Evolutionary conservation across 2,329 filamentous ascomycete species (phyloP).

Genomic region (Mollisiaceae sp.): DNA sequence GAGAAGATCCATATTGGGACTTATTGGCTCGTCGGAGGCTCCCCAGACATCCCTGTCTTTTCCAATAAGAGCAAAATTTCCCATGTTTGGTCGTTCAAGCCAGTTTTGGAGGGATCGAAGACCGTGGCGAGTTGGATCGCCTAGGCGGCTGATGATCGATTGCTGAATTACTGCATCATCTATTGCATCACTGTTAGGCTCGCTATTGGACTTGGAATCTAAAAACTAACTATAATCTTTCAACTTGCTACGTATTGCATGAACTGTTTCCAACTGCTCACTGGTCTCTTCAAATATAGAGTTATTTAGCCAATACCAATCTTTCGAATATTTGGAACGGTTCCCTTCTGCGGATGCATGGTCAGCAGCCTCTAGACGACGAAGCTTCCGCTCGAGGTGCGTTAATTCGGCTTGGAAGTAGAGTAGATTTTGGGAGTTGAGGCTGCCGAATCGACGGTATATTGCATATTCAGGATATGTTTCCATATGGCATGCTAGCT

Average conservation of each 20-base stretch:
- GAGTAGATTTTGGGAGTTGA: constrained; percentile 12
- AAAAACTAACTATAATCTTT: constrained; percentile 18
- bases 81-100: constrained; percentile 13
- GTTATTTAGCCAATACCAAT: constrained; percentile 12
- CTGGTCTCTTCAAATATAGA: neutral
- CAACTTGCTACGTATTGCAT: constrained; percentile 4
- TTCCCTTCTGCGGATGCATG: neutral
- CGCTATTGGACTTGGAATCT: neutral
- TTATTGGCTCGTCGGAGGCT: neutral
- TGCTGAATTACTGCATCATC: constrained; percentile 14
- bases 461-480: constrained; percentile 14
- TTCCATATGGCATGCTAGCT: constrained; percentile 11
- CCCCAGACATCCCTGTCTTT: constrained; percentile 16
- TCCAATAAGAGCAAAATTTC: constrained; percentile 14
- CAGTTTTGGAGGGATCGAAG: constrained; percentile 16
- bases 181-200: neutral
- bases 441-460: constrained; percentile 6
- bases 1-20: constrained; percentile 6
- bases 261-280: constrained; percentile 7
- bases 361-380: neutral
- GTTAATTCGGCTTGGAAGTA: constrained; percentile 16
- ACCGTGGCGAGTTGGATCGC: neutral
- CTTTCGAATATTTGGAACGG: neutral
- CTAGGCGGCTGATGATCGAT: constrained; percentile 6
- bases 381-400: neutral